phyloP scores from a whole-genome alignment of 2,329 filamentous ascomycete species.

The Aureobasidium musti region DNA sequence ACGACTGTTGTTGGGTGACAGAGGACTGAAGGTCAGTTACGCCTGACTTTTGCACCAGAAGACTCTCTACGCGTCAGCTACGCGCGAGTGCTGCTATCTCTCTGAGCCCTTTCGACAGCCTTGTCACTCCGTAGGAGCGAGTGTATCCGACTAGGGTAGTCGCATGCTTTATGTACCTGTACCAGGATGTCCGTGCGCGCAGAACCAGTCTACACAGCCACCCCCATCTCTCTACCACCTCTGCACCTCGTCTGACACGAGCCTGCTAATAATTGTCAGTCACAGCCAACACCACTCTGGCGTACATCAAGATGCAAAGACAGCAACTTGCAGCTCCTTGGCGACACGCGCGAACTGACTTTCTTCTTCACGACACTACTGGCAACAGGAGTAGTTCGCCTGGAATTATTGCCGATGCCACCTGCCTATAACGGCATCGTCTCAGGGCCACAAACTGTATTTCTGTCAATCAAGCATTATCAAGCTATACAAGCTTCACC shows the following conservation, averaged over 20 bases:
- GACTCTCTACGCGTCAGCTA: not conserved
- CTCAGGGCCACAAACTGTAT: not conserved
- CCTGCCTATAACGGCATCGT: constrained; percentile 4
- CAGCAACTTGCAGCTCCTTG: not conserved
- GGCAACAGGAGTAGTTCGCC: not conserved
- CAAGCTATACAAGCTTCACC: not conserved
- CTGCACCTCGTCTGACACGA: too few relatives aligned
- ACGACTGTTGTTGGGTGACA: not conserved
- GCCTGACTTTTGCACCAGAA: too few relatives aligned
- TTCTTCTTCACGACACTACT: too few relatives aligned
- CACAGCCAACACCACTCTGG: too few relatives aligned
- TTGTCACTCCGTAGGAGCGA: not conserved
- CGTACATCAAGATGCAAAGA: not conserved
- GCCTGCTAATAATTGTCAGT: not conserved
- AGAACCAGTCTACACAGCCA: not conserved
- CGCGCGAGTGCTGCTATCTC: not conserved
- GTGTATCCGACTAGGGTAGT: not conserved
- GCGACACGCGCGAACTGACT: not conserved
- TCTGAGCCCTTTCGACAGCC: not conserved
- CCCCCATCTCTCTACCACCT: not conserved
- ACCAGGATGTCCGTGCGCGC: constrained; percentile 1
- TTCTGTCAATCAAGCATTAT: constrained; percentile 4
- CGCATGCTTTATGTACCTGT: not conserved
- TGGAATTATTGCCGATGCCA: not conserved
- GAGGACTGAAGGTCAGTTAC: not conserved